Base-by-base conservation (phyloP, 495 filamentous ascomycete species). In the Xanthoparmelia taractica region DNA sequence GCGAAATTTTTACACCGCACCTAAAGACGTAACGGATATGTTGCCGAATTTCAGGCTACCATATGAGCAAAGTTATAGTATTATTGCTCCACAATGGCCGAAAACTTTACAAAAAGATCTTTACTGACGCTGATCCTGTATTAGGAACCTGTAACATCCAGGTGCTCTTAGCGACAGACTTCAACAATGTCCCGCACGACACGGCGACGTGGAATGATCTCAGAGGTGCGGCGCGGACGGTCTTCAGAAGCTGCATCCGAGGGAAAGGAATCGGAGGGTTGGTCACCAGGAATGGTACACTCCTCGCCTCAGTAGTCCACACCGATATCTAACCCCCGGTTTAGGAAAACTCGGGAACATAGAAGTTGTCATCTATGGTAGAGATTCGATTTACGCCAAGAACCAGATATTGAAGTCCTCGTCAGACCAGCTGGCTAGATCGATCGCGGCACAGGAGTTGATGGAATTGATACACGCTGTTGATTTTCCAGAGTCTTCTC, bases 401-500 rank as follows among this genome's bases (percentile, higher is more conserved):
- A 57, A 18, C 27, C 25, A 57, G 27, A 57, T 47, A 11, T 15
- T 63, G 29, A 43, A 31, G 1, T 15, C 13, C 18, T 63, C 54
- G 2, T 27, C 7, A n/a, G 61, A 63, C 27, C 52, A 25, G 12
- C 27, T 57, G n/a, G 52, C 40, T 17, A 41, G 31, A 40, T 63
- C 61, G 17, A 57, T 63, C 25, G 52, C 61, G 23, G 15, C 33
- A 29, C 38, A 45, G 17, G 54, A 57, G 15, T 37, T 57, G 18
- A 13, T 57, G 33, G 61, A 57, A 20, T 27, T 63, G 8, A 31
- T 63, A 12, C 29, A 40, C 18, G 11, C 48, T 11, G 52, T 47
- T 7, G 2, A 4, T 8, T 25, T 18, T 13, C 25, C 40, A 2
- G 15, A 23, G 2, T 18, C 15, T 15, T 7, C 40, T 11, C 52